These are phyloP conservation scores for Epicoccum sorghinum DNA, from an alignment of 2,329 filamentous ascomycete genomes.

Conservation along the genomic window DNA sequence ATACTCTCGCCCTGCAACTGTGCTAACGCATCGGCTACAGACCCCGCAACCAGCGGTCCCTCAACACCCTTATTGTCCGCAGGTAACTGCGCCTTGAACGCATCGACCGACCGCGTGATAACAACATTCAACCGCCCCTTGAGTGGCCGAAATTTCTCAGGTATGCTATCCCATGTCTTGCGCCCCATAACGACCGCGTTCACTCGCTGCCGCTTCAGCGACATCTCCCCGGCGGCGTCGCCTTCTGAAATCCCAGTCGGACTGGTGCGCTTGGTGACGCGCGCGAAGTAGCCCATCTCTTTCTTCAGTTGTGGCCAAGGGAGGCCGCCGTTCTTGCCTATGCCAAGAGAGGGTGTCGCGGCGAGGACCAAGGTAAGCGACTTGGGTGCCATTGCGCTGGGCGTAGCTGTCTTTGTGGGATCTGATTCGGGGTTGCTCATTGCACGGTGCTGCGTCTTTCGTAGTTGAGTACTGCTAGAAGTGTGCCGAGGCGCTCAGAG, in stretches of 20 bases:
- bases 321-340: constrained; percentile 77
- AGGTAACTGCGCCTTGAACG: constrained; percentile 19
- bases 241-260: constrained; percentile 9
- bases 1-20: constrained; percentile 53
- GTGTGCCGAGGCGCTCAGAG: not conserved
- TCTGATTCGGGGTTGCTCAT: constrained; percentile 7
- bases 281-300: constrained; percentile 95
- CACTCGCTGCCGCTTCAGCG: constrained; percentile 16
- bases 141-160: constrained; percentile 76
- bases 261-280: constrained; percentile 76
- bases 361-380: constrained; percentile 89
- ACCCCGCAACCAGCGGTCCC: constrained; percentile 63
- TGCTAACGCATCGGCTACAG: constrained; percentile 54
- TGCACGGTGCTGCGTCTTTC: not conserved
- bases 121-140: constrained; percentile 82
- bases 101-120: constrained; percentile 62
- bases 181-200: constrained; percentile 93
- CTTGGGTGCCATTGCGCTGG: constrained; percentile 28
- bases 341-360: constrained; percentile 89
- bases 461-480: not conserved
- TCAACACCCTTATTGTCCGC: constrained; percentile 2
- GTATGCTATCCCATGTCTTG: constrained; percentile 95
- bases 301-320: constrained; percentile 89
- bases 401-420: not conserved
- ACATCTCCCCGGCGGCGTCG: constrained; percentile 3